These are phyloP conservation scores for Hymenotorrendiella dingleyae DNA, from an alignment of 2,329 filamentous ascomycete genomes.

Conservation along the genomic window DNA sequence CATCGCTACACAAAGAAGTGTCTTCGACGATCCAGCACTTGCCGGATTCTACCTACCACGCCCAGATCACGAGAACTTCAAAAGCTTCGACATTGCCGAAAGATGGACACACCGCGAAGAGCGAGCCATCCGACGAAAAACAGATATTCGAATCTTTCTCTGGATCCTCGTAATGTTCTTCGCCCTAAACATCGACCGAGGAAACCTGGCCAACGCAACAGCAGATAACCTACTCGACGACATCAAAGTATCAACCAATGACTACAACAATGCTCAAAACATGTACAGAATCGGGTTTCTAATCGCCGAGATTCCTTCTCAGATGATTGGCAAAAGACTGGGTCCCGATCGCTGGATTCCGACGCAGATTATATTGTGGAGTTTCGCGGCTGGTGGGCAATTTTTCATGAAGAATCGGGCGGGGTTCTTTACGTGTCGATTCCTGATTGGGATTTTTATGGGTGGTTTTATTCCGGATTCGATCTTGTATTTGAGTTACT, in stretches of 20 bases:
- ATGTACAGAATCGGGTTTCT: constrained; percentile 36
- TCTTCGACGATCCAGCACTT: too few species aligned
- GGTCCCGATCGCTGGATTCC: constrained; percentile 46
- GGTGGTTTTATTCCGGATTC: constrained; percentile 60
- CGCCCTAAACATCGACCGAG: constrained; percentile 52
- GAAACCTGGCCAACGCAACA: constrained; percentile 55
- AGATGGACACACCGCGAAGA: too few species aligned
- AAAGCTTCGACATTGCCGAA: too few species aligned
- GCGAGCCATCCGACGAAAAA: too few species aligned
- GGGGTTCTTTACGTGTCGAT: constrained; percentile 38
- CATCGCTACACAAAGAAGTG: too few species aligned
- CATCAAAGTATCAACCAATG: constrained; percentile 33
- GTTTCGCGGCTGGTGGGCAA: constrained; percentile 41
- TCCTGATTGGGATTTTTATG: constrained; percentile 32
- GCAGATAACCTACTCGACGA: constrained; percentile 57
- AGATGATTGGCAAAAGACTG: constrained; percentile 41
- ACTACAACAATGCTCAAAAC: constrained; percentile 29
- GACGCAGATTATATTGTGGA: constrained; percentile 45
- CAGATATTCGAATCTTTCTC: too few species aligned
- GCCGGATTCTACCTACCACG: too few species aligned
- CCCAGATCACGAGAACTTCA: too few species aligned
- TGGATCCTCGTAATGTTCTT: constrained; percentile 9
- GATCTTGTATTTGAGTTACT: constrained; percentile 66
- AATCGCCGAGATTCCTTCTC: constrained; percentile 42
- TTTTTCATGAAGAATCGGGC: constrained; percentile 37